Base-by-base conservation (phyloP, 164 flowering plant species). In the Nymphaea colorata region DNA sequence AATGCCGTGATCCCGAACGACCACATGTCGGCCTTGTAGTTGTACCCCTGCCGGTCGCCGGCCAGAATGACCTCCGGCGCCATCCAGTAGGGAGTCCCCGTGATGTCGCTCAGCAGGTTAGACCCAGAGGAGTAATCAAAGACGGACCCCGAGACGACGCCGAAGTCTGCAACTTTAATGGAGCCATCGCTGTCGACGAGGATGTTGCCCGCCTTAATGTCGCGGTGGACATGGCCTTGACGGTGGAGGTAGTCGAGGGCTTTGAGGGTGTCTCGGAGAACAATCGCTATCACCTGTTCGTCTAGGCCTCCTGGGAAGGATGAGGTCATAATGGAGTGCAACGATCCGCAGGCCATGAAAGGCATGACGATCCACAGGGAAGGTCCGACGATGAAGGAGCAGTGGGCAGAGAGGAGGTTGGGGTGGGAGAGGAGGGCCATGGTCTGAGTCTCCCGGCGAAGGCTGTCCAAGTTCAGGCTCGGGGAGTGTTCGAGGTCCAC, bases 281-380 rank as follows among this genome's bases (percentile, higher is more conserved):
- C 79, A 2, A 82, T 36, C 15, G 95, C 89, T 6, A 88, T 84
- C 74, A 79, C 80, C 0, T 79, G 68, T 72, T 93, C 98, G 0
- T 85, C 66, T 0, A 93, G 72, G 7, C 96, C 98, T 11, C 74
- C 68, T 0, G 90, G 90, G 67, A 81, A 90, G 2, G 84, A 67
- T 36, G 88, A 81, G 0, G 88, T 47, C 41, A 92, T 82, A 10
- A 88, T 86, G 62, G 95, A 90, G 43, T 86, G 91, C 1, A 90
- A 74, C 11, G 98, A 93, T 0, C 98, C 98, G 4, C 79, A 79
- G 3, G 91, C 79, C 96, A 90, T 85, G 82, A 88, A 93, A 2
- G 98, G 98, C 98, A 88, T 90, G 4, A 93, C 93, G 0, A 90
- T 93, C 95, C 96, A 93, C 41, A 90, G 93, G 17, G 76, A 79